Conservation (phyloP, 805 yeast species). For the Teunomyces gatunensis region DNA sequence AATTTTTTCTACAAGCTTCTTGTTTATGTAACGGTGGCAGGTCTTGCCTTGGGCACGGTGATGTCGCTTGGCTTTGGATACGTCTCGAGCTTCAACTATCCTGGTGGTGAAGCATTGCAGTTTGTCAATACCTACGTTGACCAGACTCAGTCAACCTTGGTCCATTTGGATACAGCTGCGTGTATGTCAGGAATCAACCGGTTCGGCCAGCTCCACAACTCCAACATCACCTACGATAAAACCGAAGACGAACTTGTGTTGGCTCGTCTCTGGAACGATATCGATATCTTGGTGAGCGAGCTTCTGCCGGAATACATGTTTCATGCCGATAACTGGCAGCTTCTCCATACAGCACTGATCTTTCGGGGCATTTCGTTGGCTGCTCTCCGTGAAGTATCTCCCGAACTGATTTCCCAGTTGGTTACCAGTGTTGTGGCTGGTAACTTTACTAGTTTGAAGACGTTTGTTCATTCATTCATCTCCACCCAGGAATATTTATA, state of each 20-base stretch:
- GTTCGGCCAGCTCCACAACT: conserved; percentile 60
- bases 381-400: too few species aligned
- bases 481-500: conserved; percentile 21
- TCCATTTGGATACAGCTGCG: conserved; percentile 76
- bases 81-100: conserved; percentile 75
- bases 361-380: conserved; percentile 10
- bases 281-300: conserved; percentile 30
- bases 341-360: conserved; percentile 19
- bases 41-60: conserved; percentile 27
- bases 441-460: conserved; percentile 6
- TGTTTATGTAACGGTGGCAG: conserved; percentile 18
- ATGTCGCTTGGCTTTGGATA: conserved; percentile 53
- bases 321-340: conserved; percentile 19
- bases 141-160: conserved; percentile 27
- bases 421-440: conserved; percentile 8
- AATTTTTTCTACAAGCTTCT: conserved; percentile 25
- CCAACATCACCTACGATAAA: conserved; percentile 60
- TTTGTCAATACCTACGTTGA: conserved; percentile 47
- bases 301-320: conserved; percentile 2
- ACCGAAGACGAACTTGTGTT: conserved; percentile 54
- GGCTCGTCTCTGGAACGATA: conserved; percentile 24
- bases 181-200: conserved; percentile 86
- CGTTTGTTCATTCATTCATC: conserved; percentile 19
- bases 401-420: background rate
- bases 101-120: conserved; percentile 78